A percentile compares a stretch with the other conserved stretches of the same genome.
Evolutionary conservation across 1,284 basidiomycete species (phyloP).

Genomic region (Apiotrichum brassicae): DNA sequence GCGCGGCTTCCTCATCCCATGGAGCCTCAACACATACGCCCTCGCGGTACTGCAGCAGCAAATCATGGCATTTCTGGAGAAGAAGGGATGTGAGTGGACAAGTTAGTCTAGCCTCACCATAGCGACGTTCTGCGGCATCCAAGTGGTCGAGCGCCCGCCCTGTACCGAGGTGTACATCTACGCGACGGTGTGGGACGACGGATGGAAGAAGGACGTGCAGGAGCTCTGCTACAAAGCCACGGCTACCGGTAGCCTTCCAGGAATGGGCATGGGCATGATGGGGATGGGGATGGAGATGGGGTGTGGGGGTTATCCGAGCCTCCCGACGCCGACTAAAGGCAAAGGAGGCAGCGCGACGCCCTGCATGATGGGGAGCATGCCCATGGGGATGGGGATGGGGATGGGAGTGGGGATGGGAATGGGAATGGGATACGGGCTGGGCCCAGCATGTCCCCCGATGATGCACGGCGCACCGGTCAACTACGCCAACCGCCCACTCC

Average conservation of each 20-base stretch:
- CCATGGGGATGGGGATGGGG: not conserved
- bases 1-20: slow-evolving; percentile 1
- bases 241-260: not conserved
- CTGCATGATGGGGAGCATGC: not conserved
- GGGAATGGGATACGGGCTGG: not conserved
- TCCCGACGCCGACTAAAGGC: too few relatives aligned
- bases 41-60: slow-evolving; percentile 1
- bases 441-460: slow-evolving; percentile 1
- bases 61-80: not conserved
- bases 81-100: not conserved
- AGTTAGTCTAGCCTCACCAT: not conserved
- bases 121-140: not conserved
- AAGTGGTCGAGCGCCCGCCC: not conserved
- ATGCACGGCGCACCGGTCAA: slow-evolving; percentile 2
- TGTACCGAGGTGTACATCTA: slow-evolving; percentile 4
- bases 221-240: slow-evolving; percentile 1
- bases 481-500: not conserved
- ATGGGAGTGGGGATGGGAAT: not conserved
- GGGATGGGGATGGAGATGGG: not conserved
- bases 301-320: not conserved
- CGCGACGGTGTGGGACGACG: not conserved
- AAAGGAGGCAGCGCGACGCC: too few relatives aligned
- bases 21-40: not conserved
- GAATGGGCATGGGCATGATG: not conserved
- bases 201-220: slow-evolving; percentile 1